Base-by-base conservation (phyloP, 345 rosid genomes). In the Syzygium oleosum region DNA sequence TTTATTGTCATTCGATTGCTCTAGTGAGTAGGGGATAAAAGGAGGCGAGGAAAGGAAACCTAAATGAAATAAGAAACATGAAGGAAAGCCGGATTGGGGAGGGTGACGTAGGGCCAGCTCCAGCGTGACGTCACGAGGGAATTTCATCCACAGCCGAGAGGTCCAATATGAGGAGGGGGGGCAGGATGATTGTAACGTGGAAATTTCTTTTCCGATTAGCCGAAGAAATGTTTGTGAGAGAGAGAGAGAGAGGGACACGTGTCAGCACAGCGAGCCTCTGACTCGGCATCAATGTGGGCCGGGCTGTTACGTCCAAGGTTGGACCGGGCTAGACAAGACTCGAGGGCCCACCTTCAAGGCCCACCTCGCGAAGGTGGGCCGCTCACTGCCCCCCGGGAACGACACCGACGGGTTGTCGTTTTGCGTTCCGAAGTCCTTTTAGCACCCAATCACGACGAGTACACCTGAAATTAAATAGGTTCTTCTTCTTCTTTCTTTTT, bases 101-200 rank as follows among this genome's bases (percentile, higher is more conserved):
- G 46, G 43, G 21, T 73, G 80, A 73, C 22, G 80, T 38, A 73
- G 5, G 46, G 12, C 49, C 49, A 34, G 38, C 80, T 9, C 14
- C 43, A 34, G 80, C 80, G 34, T 12, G 80, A 73, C 80, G 80
- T 73, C 80, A 73, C 2, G 0, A 17, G 38, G 19, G 13, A 17
- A 0, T 73, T 34, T 31, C 0, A 31, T 31, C 43, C 78, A 19
- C 78, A 0, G 8, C 23, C 0, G 38, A 29, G 79, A 8, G 79
- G 46, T 68, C 2, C 0, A 17, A 17, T 7, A 9, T 29, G 7
- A 7, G 63, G 21, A 5, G 68, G 77, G 21, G 11, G 68, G 77
- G 11, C 1, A 63, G 77, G 41, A 63, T 29, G 29, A 29, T 29
- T 6, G 43, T 17, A 38, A 31, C 79, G 79, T 31, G 21, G 25